Evolutionary conservation across 768 basidiomycete genomes (phyloP).

Genomic region (Podaxis sp.): DNA sequence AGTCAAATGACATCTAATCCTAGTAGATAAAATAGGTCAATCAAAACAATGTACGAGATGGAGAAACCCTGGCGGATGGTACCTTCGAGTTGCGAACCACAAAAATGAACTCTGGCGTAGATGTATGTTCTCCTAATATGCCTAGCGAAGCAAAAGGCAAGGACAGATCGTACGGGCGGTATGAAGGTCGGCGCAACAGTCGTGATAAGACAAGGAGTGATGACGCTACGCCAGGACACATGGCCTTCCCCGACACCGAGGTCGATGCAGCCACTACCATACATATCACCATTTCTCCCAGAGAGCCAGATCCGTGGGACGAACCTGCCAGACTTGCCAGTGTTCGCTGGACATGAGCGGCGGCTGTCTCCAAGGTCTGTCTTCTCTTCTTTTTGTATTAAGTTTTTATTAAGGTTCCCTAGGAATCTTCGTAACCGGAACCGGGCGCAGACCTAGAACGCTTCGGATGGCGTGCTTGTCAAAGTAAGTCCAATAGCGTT

Average conservation of each 20-base stretch:
- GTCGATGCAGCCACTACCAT: conserved; percentile 15
- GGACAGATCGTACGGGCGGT: background rate
- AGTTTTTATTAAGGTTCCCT: conserved; percentile 8
- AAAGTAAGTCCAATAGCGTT: background rate
- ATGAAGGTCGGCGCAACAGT: background rate
- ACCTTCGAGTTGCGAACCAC: background rate
- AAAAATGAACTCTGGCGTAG: background rate
- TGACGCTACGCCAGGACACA: background rate
- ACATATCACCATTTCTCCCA: background rate
- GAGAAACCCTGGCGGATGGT: background rate
- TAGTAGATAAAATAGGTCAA: background rate
- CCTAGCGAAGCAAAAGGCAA: background rate
- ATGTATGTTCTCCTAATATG: background rate
- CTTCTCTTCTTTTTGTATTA: background rate
- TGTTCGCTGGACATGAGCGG: background rate
- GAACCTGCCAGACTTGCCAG: background rate
- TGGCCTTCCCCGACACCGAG: conserved; percentile 26
- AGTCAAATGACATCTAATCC: background rate
- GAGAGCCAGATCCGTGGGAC: conserved; percentile 1
- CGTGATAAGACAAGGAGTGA: background rate
- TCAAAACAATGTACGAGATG: background rate
- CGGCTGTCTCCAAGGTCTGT: background rate
- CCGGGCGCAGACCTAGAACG: background rate
- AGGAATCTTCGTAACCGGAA: conserved; percentile 7
- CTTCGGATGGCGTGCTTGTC: background rate